Evolutionary conservation across 2,329 filamentous ascomycete species (phyloP).

Genomic region (Fusarium marasasianum): DNA sequence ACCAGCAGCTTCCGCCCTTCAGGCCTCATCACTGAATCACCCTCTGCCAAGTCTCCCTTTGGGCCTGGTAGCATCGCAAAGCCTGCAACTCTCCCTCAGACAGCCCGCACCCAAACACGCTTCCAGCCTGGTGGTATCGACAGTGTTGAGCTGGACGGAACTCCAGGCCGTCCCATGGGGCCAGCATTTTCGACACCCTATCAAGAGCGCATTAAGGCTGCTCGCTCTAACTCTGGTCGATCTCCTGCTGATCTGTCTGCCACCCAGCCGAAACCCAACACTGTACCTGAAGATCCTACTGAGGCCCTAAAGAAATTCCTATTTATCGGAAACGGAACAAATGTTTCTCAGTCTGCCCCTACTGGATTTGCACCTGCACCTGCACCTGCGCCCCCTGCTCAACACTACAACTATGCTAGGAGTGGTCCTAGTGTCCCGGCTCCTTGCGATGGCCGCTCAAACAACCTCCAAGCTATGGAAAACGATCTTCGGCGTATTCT

Average conservation of each 20-base stretch:
- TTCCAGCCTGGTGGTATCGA: slow-evolving; percentile 41
- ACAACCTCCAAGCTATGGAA: slow-evolving; percentile 60
- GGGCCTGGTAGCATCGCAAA: slow-evolving; percentile 37
- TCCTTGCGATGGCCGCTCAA: slow-evolving; percentile 18
- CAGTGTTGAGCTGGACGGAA: slow-evolving; percentile 69
- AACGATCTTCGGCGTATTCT: slow-evolving; percentile 63
- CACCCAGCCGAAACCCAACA: slow-evolving; percentile 10
- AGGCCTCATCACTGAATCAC: slow-evolving; percentile 59
- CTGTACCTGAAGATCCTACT: slow-evolving; percentile 45
- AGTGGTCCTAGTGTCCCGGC: neutral
- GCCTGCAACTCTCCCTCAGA: slow-evolving; percentile 40
- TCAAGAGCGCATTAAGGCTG: slow-evolving; percentile 68
- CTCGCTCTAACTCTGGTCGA: slow-evolving; percentile 50
- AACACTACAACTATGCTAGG: slow-evolving; percentile 17
- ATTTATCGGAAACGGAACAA: slow-evolving; percentile 53
- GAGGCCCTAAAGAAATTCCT: slow-evolving; percentile 68
- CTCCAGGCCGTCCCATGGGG: slow-evolving; percentile 63
- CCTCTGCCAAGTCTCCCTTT: slow-evolving; percentile 54
- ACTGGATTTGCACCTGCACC: slow-evolving; percentile 35
- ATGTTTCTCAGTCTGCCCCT: slow-evolving; percentile 18
- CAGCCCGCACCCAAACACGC: slow-evolving; percentile 36
- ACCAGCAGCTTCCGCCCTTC: slow-evolving; percentile 55
- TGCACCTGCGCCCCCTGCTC: slow-evolving; percentile 23
- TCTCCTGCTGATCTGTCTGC: slow-evolving; percentile 20
- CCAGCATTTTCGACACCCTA: slow-evolving; percentile 76